A percentile compares a stretch with the other conserved stretches of the same genome.
Conservation (phyloP, 2,329 filamentous ascomycete species). For the Exophiala lecanii-corni region DNA sequence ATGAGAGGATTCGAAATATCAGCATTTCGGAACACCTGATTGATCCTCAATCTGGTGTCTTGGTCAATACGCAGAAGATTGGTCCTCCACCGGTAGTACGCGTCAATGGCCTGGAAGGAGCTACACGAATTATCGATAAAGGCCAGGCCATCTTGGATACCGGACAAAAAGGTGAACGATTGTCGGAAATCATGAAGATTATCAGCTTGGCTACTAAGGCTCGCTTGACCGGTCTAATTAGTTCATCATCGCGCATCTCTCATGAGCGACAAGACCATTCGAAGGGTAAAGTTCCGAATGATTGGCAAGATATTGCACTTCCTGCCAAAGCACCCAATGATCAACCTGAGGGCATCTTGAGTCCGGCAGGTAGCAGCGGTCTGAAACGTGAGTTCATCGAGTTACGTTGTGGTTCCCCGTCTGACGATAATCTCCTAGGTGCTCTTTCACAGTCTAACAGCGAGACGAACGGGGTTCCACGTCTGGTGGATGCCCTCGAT, state of each 20-base stretch:
- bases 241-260: conserved; percentile 69
- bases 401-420: conserved; percentile 2
- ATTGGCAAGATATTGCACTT: conserved; percentile 68
- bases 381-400: conserved; percentile 36
- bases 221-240: conserved; percentile 67
- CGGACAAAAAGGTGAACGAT: conserved; percentile 55
- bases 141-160: conserved; percentile 66
- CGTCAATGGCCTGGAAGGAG: conserved; percentile 57
- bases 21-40: conserved; percentile 56
- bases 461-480: conserved; percentile 28
- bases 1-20: conserved; percentile 52
- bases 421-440: conserved; percentile 31
- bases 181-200: conserved; percentile 78
- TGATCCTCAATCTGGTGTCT: conserved; percentile 53
- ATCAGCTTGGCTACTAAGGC: conserved; percentile 80
- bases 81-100: conserved; percentile 40
- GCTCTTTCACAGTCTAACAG: conserved; percentile 36
- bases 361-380: conserved; percentile 29
- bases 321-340: conserved; percentile 28
- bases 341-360: conserved; percentile 23
- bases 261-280: conserved; percentile 70
- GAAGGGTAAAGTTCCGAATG: conserved; percentile 71
- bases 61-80: conserved; percentile 41
- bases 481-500: conserved; percentile 31
- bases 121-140: conserved; percentile 57